phyloP scores from a whole-genome alignment of 2,329 filamentous ascomycete species.

The Sclerotinia spermophila region DNA sequence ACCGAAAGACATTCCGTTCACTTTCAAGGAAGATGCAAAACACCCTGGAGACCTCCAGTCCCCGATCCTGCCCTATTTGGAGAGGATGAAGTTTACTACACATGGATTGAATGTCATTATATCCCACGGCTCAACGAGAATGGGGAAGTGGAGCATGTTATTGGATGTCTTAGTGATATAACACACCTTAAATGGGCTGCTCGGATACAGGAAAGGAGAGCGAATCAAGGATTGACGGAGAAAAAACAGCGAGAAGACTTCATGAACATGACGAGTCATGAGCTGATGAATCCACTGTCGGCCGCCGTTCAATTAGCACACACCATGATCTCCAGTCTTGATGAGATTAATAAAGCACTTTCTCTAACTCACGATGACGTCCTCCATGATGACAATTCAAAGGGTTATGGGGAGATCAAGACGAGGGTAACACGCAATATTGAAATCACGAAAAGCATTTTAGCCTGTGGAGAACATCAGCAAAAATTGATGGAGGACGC shows the following conservation, averaged over 20 bases:
- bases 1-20: background rate
- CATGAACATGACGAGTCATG: constrained; percentile 62
- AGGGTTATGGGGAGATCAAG: background rate
- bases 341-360: constrained; percentile 64
- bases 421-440: background rate
- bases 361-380: constrained; percentile 19
- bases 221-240: constrained; percentile 51
- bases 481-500: background rate
- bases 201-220: constrained; percentile 36
- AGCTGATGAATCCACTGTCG: constrained; percentile 2
- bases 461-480: constrained; percentile 2
- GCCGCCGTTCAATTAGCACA: constrained; percentile 56
- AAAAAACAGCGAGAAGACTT: constrained; percentile 72
- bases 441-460: background rate
- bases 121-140: constrained; percentile 14
- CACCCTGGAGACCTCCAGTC: background rate
- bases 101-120: background rate
- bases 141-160: constrained; percentile 25
- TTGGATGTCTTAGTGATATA: constrained; percentile 26
- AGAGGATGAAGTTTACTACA: constrained; percentile 5
- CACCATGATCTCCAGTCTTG: constrained; percentile 66
- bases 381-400: background rate
- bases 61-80: background rate
- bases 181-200: constrained; percentile 18
- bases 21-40: constrained; percentile 5